These are phyloP conservation scores for Ustilago xerochloae DNA, from an alignment of 1,284 basidiomycete genomes.

Conservation along the genomic window DNA sequence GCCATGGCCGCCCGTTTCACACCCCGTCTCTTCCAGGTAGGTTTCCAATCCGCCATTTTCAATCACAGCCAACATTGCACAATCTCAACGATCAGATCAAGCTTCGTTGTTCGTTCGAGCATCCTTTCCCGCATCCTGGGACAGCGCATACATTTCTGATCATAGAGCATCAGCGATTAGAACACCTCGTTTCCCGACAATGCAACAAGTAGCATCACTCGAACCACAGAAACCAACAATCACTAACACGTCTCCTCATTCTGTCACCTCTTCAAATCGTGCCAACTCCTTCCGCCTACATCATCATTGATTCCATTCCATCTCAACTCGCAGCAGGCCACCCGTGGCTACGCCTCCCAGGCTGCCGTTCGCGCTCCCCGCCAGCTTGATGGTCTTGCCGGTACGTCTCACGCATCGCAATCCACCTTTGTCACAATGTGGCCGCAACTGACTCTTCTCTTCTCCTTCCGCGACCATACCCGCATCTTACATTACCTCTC, in stretches of 20 bases:
- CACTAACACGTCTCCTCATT: background rate
- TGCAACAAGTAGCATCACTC: too few species aligned
- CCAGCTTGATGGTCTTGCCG: constrained; percentile 62
- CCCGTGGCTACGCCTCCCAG: constrained; percentile 67
- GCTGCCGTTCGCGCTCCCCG: constrained; percentile 59
- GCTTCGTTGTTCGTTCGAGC: too few species aligned
- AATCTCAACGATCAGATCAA: background rate
- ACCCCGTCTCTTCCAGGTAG: constrained; percentile 55
- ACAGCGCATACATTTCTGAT: too few species aligned
- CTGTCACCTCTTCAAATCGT: background rate
- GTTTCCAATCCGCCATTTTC: constrained; percentile 15
- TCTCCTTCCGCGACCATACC: background rate
- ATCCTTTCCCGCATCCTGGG: too few species aligned
- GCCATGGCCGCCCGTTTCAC: constrained; percentile 55
- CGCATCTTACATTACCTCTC: background rate
- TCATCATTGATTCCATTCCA: background rate
- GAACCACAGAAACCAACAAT: background rate
- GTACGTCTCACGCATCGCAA: constrained; percentile 27
- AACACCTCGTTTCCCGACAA: too few species aligned
- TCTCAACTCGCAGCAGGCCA: constrained; percentile 40
- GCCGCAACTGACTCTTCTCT: background rate
- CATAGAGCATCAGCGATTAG: too few species aligned
- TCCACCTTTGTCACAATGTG: background rate
- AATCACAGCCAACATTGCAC: background rate
- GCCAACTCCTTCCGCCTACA: background rate